Evolutionary conservation across 2,329 filamentous ascomycete species (phyloP), one percentile per base, ranked within the genome.

Genomic region (Diaporthe sp.): DNA sequence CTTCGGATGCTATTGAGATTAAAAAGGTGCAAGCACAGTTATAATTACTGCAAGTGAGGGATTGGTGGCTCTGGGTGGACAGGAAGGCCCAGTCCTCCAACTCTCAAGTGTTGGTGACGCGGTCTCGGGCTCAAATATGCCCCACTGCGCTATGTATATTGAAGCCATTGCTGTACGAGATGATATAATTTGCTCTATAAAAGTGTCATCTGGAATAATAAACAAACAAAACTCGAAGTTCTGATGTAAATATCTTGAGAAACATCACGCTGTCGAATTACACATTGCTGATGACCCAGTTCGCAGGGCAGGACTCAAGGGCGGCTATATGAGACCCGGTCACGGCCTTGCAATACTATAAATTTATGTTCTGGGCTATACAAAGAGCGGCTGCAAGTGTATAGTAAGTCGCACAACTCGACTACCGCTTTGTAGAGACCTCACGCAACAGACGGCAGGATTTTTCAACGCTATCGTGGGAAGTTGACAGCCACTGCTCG

Each of bases 371-470:
- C 9, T 39, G n/a, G 22, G 22, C 15, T 42, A 53, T 53, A 68
- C 22, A 53, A 28, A 39, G 42, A 68, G 47, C 49, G 7, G 8
- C 47, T 22, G 22, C 1, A 15, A 13, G 13, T 39, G 47, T 39
- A 68, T 68, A 68, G 31, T 68, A 39, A 53, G 65, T 39, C 65
- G 9, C 47, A 42, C 65, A 53, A 68, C 31, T 53, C 65, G 13
- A 39, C 47, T 55, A 53, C 2, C 4, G n/a, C 47, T 39, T 17
- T 20, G 9, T 53, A 28, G n/a, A 39, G 63, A 13, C 31, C 22
- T 25, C 47, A 68, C 4, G 8, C 31, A 37, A 68, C 8, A 53
- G 47, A 10, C 47, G 34, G n/a, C 31, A 10, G 34, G 4, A 39
- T 4, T 39, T 1, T 2, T 20, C 15, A 15, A 20, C 13, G 17